A percentile compares a stretch with the other conserved stretches of the same genome.
Conservation (phyloP, 192 early-diverging fungal species). For the Podila verticillata region DNA sequence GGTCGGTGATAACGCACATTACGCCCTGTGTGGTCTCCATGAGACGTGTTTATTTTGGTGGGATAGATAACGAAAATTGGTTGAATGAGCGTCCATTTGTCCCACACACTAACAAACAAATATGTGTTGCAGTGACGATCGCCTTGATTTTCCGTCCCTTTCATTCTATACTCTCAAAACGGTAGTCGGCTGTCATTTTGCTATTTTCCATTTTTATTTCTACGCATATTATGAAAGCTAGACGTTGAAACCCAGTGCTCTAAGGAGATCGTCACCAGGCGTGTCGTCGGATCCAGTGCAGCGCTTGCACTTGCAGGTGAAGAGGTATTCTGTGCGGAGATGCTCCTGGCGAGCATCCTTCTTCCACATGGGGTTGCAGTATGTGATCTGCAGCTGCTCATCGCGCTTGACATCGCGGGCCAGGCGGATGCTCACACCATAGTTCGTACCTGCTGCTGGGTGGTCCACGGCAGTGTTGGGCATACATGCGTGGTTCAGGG, state of each 20-base stretch:
- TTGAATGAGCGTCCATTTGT: no score
- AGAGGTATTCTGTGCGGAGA: constrained; percentile 65
- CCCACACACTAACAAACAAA: no score
- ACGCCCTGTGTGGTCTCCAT: no score
- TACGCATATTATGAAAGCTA: not conserved
- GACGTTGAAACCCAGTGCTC: constrained; percentile 43
- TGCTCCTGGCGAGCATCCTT: constrained; percentile 61
- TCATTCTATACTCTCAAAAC: no score
- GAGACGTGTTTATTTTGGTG: not conserved
- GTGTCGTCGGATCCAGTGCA: constrained; percentile 60
- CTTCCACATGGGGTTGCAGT: constrained; percentile 66
- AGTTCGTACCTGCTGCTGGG: constrained; percentile 58
- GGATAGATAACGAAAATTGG: not conserved
- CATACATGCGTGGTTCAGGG: constrained; percentile 66
- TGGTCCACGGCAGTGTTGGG: constrained; percentile 65
- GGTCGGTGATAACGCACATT: no score
- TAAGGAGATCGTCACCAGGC: constrained; percentile 53
- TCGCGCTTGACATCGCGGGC: constrained; percentile 66
- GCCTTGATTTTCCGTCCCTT: not conserved
- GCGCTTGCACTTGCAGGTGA: constrained; percentile 67
- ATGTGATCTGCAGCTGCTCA: constrained; percentile 68
- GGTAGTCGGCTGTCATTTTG: no score
- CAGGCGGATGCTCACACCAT: constrained; percentile 60
- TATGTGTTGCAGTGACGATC: not conserved
- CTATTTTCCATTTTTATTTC: not conserved